Conservation (phyloP, 2,329 filamentous ascomycete species). For the Botrytis aclada region DNA sequence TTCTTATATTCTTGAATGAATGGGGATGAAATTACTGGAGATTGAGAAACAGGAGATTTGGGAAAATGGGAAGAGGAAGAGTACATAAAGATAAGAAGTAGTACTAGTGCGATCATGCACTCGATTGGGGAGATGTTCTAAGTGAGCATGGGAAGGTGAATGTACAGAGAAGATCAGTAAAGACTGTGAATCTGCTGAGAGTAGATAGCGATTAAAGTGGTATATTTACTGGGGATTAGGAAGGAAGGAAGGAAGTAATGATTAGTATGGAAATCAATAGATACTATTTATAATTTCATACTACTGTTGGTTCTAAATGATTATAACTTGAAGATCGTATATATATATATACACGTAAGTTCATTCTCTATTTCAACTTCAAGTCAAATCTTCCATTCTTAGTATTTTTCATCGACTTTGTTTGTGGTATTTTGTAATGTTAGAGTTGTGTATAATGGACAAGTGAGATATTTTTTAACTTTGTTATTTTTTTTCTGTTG, state of each 20-base stretch:
- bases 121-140: neutral
- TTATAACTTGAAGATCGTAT: neutral
- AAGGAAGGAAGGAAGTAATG: neutral
- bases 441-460: neutral
- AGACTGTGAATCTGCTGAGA: neutral
- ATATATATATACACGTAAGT: neutral
- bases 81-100: neutral
- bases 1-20: neutral
- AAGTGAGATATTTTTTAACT: neutral
- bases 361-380: neutral
- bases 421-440: neutral
- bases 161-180: neutral
- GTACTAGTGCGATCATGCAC: neutral
- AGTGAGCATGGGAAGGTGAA: neutral
- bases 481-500: too few species aligned
- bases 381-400: neutral
- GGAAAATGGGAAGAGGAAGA: neutral
- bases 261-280: neutral
- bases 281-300: neutral
- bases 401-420: neutral
- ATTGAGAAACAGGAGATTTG: neutral
- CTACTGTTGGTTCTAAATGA: rapidly evolving
- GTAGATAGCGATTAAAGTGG: neutral
- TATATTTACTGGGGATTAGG: neutral
- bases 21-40: neutral